Percentiles rank a stretch among this genome's conserved stretches.
Evolutionary conservation across 495 filamentous ascomycete species (phyloP).

Genomic region (Daldinia grandis): DNA sequence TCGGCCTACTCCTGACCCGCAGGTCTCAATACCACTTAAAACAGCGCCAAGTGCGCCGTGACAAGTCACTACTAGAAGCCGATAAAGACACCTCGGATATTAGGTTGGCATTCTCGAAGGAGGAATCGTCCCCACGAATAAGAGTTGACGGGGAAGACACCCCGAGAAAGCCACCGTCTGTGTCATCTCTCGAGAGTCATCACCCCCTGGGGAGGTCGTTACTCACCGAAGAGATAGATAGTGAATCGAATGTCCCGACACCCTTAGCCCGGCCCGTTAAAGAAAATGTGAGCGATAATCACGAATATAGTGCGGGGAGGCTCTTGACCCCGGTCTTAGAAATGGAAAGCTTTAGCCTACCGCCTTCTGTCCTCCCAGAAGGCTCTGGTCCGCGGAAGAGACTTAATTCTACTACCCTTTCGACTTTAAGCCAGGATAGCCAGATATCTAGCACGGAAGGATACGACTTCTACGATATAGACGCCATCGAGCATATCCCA

Average conservation of each 20-base stretch:
- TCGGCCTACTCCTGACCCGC: conserved; percentile 65
- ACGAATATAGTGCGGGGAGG: conserved; percentile 32
- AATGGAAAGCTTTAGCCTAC: conserved; percentile 53
- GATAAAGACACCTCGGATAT: conserved; percentile 9
- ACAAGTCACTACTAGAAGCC: conserved; percentile 8
- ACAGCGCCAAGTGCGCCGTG: conserved; percentile 45
- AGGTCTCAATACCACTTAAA: conserved; percentile 66
- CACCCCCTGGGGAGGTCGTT: conserved; percentile 45
- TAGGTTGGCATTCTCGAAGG: conserved; percentile 11
- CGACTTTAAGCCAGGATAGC: conserved; percentile 51
- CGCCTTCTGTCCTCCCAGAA: conserved; percentile 48
- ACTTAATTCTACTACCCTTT: conserved; percentile 57
- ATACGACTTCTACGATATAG: conserved; percentile 66
- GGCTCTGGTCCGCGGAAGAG: conserved; percentile 46
- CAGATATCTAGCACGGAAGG: conserved; percentile 60
- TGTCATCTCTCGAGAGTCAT: conserved; percentile 41
- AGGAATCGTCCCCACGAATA: conserved; percentile 18
- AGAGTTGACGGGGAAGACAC: conserved; percentile 45
- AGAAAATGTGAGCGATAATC: conserved; percentile 51
- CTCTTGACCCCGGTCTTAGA: conserved; percentile 53
- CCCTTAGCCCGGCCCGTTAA: conserved; percentile 75
- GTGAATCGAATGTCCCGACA: conserved; percentile 79
- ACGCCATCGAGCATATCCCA: conserved; percentile 55
- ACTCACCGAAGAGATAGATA: conserved; percentile 66
- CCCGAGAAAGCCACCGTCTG: conserved; percentile 49